Evolutionary conservation across 2,329 filamentous ascomycete genomes (phyloP), one percentile per base, ranked within the genome.

Genomic region (Phyllosticta ampelicida): DNA sequence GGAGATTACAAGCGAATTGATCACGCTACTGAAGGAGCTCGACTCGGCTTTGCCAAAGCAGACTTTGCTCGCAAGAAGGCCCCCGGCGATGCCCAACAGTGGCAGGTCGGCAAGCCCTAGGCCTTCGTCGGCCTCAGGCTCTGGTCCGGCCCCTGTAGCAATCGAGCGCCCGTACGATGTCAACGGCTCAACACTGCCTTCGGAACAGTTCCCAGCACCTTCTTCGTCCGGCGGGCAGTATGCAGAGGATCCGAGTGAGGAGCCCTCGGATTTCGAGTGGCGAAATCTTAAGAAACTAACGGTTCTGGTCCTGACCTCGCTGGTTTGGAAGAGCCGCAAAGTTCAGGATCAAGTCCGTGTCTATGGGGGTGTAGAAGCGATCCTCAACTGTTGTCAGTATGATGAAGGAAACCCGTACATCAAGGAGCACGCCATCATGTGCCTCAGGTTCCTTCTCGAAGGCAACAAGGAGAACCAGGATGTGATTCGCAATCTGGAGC

Each of bases 361-460:
- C 53, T 83, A 92, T 65, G 88, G 90, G 63, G 92, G 92, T 49
- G 87, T 97, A 50, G 88, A 95, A 64, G 86, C 89, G 0, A 80
- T 97, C 19, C 81, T 96, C 16, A 90, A 90, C 67, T 96, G 90
- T 72, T 96, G 90, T 65, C 82, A 85, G 29, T 94, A 94, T 68
- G 92, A 97, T 68, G 90, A 92, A 64, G 85, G 95, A 73, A 96
- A 96, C 67, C 90, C 90, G 0, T 96, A 92, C 68, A 91, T 95
- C 62, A 89, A 92, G 66, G 92, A 97, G 71, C 88, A 83, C 62
- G 79, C 81, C 61, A 77, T 77, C 60, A 75, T 83, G 63, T 85
- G 80, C 52, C 64, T 74, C 3, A 65, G 72, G 1, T 74, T 74
- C 56, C 77, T 88, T 5, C 81, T 89, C 73, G 86, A 89, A 64